Conservation (phyloP, 2,329 filamentous ascomycete species). For the Colletotrichum navitas region DNA sequence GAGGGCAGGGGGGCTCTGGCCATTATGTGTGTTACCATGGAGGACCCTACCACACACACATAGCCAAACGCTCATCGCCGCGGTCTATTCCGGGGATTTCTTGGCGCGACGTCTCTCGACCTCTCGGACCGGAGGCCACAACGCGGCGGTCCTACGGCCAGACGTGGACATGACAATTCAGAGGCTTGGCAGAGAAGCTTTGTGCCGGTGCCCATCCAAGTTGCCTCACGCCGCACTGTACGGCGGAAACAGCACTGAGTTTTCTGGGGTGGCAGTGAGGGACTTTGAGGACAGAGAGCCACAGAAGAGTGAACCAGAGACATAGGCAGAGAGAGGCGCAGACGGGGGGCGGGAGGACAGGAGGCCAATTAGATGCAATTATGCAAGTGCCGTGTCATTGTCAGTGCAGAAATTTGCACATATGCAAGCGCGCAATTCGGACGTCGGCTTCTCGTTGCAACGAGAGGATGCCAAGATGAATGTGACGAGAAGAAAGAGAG, state of each 20-base stretch:
- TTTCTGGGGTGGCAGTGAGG: constrained; percentile 10
- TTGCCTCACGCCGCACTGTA: constrained; percentile 20
- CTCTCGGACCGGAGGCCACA: constrained; percentile 21
- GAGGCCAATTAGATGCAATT: constrained; percentile 4
- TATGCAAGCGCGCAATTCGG: constrained; percentile 7
- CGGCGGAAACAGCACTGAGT: constrained; percentile 9
- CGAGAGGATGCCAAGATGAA: constrained; percentile 8
- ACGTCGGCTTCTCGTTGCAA: background rate
- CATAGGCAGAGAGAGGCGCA: background rate
- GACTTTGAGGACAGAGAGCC: constrained; percentile 1
- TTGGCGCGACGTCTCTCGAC: constrained; percentile 24
- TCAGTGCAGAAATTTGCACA: constrained; percentile 10
- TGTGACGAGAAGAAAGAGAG: background rate
- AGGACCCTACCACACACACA: constrained; percentile 13
- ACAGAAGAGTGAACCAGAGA: background rate
- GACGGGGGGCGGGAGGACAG: background rate
- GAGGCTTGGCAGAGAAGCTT: constrained; percentile 38
- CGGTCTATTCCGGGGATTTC: constrained; percentile 37
- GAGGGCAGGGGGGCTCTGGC: constrained; percentile 2
- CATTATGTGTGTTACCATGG: constrained; percentile 19
- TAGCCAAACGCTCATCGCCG: constrained; percentile 27
- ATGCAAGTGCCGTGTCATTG: constrained; percentile 10
- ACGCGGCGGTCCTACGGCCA: constrained; percentile 26
- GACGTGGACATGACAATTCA: constrained; percentile 39
- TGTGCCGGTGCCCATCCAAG: constrained; percentile 17